phyloP scores from a whole-genome alignment of 192 early-diverging fungal genomes.

The Coemansia sp. region DNA sequence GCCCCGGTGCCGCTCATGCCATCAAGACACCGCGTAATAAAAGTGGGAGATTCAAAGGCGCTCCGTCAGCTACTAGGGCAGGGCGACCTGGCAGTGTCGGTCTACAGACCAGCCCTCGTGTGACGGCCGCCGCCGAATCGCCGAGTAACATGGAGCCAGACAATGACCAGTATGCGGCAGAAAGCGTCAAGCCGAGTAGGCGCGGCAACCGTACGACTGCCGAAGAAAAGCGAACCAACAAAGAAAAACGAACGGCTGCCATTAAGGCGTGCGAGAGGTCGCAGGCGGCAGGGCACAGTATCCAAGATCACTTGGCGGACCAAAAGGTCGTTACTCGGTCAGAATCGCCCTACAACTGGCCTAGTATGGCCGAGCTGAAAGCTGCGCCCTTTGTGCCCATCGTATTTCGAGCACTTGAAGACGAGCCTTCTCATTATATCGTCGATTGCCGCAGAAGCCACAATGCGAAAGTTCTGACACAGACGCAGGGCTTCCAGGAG shows the following conservation, averaged over 20 bases:
- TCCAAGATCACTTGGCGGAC: not conserved
- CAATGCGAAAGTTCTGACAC: not conserved
- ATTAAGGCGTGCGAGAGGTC: not conserved
- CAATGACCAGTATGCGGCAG: not conserved
- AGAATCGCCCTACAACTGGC: not conserved
- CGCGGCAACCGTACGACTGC: not conserved
- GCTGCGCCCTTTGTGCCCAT: slow-evolving; percentile 11
- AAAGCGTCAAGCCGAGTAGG: not conserved
- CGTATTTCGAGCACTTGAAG: not conserved
- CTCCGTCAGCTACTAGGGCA: not conserved
- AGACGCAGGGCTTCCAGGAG: slow-evolving; percentile 9
- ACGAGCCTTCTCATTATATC: not conserved
- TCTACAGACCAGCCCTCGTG: no score
- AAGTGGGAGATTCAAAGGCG: not conserved
- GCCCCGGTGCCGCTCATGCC: not conserved
- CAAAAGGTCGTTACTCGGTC: not conserved
- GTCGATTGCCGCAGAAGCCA: not conserved
- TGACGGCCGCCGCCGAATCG: not conserved
- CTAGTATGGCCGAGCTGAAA: not conserved
- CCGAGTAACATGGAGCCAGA: not conserved
- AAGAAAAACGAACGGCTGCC: not conserved
- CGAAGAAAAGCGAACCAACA: not conserved
- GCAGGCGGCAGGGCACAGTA: not conserved
- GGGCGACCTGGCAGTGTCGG: not conserved
- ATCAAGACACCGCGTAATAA: not conserved